Evolutionary conservation across 768 basidiomycete species (phyloP), one percentile per base, ranked within the genome.

Genomic region (Tricholoma terreum): DNA sequence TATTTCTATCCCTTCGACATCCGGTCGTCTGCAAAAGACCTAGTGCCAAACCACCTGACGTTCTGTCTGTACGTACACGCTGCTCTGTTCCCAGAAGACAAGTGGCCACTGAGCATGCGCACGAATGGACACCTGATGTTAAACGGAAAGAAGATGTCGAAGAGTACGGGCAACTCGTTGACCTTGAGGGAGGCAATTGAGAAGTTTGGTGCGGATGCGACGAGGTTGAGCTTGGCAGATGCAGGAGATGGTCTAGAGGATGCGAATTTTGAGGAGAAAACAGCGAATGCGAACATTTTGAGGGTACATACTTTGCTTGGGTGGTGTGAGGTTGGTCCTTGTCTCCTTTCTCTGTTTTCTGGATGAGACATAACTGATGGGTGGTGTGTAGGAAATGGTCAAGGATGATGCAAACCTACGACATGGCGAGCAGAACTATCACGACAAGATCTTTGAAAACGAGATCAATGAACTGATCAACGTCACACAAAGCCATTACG

Each of bases 1-100:
- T 99, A 98, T 79, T 98, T 96, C 79, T 99, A 99, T 74, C 96
- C 97, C 53, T 89, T 98, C 79, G 93, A 98, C 75, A 84, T 99
- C 65, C 92, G 97, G 49, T 98, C 97, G 12, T 99, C 97, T 11
- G 97, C 92, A 54, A 98, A 98, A 73, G 97, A 99, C 67, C 81
- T 99, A 59, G 89, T 99, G 58, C 90, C 89, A 36, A 99, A 99
- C 73, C 89, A 98, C 72, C 69, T 99, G 67, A 94, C 96, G 0
- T 98, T 99, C 77, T 85, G 85, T 51, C 74, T 97, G 61, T 99
- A 99, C 79, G 89, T 88, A 68, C 97, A 99, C 72, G 87, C 89
- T n/a, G 95, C 97, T 4, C 72, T 98, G 42, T 98, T 98, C 83
- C 87, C 92, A 56, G 81, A 86, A 63, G 84, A 91, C 67, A 90